Evolutionary conservation across 2,329 filamentous ascomycete species (phyloP).

Genomic region (Colletotrichum cuscutae): DNA sequence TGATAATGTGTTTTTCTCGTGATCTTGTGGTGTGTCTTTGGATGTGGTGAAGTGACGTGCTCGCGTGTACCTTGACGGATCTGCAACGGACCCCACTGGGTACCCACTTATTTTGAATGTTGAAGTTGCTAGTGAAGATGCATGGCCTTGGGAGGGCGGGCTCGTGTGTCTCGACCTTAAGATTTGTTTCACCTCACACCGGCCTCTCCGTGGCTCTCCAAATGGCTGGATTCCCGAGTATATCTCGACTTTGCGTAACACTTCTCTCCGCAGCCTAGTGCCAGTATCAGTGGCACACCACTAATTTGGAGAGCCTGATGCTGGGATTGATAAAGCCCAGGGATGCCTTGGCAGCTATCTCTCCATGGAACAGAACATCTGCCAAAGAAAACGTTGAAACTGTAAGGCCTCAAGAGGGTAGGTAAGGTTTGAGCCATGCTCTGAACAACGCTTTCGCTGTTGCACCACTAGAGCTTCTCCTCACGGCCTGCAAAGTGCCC

Average conservation of each 20-base stretch:
- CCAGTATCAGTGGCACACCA: not conserved
- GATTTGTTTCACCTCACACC: constrained; percentile 13
- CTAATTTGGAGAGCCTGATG: not conserved
- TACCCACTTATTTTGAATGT: not conserved
- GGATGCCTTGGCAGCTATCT: not conserved
- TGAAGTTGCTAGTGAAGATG: not conserved
- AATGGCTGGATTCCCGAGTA: not conserved
- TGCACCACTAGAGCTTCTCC: constrained; percentile 10
- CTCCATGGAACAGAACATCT: not conserved
- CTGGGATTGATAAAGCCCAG: not conserved
- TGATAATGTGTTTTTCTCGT: not conserved
- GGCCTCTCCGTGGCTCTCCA: not conserved
- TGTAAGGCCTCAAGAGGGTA: not conserved
- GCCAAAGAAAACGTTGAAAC: not conserved
- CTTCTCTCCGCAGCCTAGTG: not conserved
- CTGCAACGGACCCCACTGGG: not conserved
- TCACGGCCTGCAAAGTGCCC: not conserved
- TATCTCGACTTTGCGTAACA: not conserved
- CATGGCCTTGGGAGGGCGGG: not conserved
- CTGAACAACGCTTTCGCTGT: not conserved
- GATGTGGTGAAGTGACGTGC: not conserved
- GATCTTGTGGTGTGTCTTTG: not conserved
- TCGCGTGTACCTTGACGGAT: constrained; percentile 13
- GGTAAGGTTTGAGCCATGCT: not conserved
- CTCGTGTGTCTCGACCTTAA: not conserved